These are phyloP conservation scores for Venturia asperata DNA, from an alignment of 2,329 filamentous ascomycete species.

Conservation along the genomic window DNA sequence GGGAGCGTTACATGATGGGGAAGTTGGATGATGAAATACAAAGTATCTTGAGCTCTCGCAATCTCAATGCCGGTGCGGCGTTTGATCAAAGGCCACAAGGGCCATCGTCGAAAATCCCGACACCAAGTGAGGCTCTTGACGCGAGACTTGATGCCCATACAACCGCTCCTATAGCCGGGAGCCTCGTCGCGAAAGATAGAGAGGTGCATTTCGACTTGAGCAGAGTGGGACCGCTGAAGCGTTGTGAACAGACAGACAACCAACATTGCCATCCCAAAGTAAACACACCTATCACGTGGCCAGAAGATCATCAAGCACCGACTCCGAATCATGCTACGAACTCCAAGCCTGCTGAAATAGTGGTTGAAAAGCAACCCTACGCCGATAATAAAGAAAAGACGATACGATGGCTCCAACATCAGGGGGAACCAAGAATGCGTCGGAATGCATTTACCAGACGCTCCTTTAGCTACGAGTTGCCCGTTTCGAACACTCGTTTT, in stretches of 20 bases:
- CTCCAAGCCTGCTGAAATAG: not conserved
- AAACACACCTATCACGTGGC: not conserved
- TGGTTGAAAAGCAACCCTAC: too few relatives aligned
- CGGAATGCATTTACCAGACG: too few relatives aligned
- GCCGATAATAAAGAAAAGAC: too few relatives aligned
- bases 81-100: not conserved
- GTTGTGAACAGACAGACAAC: too few relatives aligned
- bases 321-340: not conserved
- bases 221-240: not conserved
- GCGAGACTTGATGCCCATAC: not conserved
- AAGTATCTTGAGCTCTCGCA: not conserved
- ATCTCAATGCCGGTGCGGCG: not conserved
- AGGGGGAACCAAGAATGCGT: too few relatives aligned
- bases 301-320: not conserved
- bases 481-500: too few relatives aligned
- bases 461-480: too few relatives aligned
- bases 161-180: not conserved
- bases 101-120: not conserved
- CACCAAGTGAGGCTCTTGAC: constrained; percentile 2
- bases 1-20: too few relatives aligned
- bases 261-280: not conserved
- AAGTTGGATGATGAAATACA: too few relatives aligned
- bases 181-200: not conserved
- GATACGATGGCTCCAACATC: too few relatives aligned
- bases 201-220: not conserved